Evolutionary conservation across 805 yeast species (phyloP), one percentile per base, ranked within the genome.

Genomic region (Pichia californica): DNA sequence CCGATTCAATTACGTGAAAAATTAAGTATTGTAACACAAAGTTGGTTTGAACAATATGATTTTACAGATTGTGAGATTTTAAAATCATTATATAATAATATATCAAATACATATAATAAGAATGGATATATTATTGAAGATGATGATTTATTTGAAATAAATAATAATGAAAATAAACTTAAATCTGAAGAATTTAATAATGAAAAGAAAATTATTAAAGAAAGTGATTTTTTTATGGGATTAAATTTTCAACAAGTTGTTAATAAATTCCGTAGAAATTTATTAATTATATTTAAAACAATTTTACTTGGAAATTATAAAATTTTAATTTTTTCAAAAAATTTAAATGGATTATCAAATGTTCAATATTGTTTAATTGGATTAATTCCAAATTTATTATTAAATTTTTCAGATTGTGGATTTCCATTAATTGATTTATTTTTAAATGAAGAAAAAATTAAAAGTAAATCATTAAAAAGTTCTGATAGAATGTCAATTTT

Each of bases 1-100:
- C 88, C 87, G 56, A 83, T 85, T 13, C 95, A 88, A 48, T 77
- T 93, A 45, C 84, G 83, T 56, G 97, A 93, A 54, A 93, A 93
- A 61, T 66, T 93, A 49, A 83, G 95, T 37, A 87, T 93, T 21
- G 86, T 91, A 26, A 89, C 98, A 0, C 78, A 81, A 47, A 83
- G 88, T 2, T 91, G 81, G 62, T 93, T 93, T 57, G 70, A 78
- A 39, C 99, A 93, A 57, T 76, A 74, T 37, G 79, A 84, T 57
- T 86, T 93, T 53, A 69, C 71, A 25, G 94, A 93, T 61, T 74
- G 74, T 47, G 68, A 72, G 4, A 73, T 91, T 21, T 72, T 91
- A 30, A 79, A 77, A 40, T 74, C 81, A 16, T 67, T 91, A 31
- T 87, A 77, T 57, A 84, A 79, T 14, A 88, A 83, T 59, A 62